Percentiles rank a stretch among this genome's conserved stretches.
These are phyloP conservation scores for Vitis riparia DNA, from an alignment of 164 flowering plant genomes.

Conservation along the genomic window DNA sequence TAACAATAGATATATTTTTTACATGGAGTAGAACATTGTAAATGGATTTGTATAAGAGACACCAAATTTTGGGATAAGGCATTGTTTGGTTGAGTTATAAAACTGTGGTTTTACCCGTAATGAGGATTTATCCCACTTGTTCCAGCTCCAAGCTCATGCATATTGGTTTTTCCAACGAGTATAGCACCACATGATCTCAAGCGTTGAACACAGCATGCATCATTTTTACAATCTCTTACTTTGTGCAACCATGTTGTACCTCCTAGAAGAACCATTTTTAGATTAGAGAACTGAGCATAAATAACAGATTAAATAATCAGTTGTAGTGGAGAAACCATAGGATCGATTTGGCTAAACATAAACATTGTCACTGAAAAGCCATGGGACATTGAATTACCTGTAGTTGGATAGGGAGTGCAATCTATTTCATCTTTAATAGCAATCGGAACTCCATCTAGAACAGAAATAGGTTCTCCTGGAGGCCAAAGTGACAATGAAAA, in stretches of 20 bases:
- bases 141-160: slow-evolving; percentile 98
- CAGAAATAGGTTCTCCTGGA: slow-evolving; percentile 73
- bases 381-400: slow-evolving; percentile 45
- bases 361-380: too few species aligned
- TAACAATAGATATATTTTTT: neutral
- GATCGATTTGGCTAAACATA: neutral
- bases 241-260: slow-evolving; percentile 94
- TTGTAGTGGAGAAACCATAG: neutral
- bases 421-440: slow-evolving; percentile 97
- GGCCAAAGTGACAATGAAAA: slow-evolving; percentile 1
- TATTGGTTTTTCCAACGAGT: slow-evolving; percentile 89
- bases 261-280: slow-evolving; percentile 39
- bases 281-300: neutral
- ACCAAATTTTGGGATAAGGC: neutral
- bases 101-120: slow-evolving; percentile 59
- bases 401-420: slow-evolving; percentile 90
- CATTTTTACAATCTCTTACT: slow-evolving; percentile 59
- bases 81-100: neutral
- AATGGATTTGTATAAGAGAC: neutral
- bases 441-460: slow-evolving; percentile 83
- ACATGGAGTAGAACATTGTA: neutral
- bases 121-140: slow-evolving; percentile 96
- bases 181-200: slow-evolving; percentile 85
- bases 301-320: neutral
- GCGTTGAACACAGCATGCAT: slow-evolving; percentile 74